A percentile compares a stretch with the other conserved stretches of the same genome.
phyloP scores from a whole-genome alignment of 306 rosid genomes.

The Cicer cuneatum region DNA sequence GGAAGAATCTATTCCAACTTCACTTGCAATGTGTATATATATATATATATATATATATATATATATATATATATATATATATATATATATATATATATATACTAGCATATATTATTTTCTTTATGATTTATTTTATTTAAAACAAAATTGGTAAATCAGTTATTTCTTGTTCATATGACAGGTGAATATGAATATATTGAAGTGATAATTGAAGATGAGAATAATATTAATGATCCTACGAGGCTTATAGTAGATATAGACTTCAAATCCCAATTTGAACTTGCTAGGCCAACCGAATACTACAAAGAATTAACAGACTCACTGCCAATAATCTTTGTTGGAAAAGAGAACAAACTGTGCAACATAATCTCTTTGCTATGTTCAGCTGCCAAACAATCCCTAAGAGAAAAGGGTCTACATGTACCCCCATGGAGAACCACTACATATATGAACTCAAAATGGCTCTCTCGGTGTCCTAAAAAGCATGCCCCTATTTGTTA shows the following conservation, averaged over 20 bases:
- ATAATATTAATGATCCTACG: conserved; percentile 13
- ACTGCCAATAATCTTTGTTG: conserved; percentile 67
- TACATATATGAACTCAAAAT: conserved; percentile 59
- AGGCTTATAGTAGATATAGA: conserved; percentile 78
- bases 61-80: too few species aligned
- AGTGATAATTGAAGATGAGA: conserved; percentile 48
- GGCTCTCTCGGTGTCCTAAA: conserved; percentile 46
- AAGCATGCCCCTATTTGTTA: background rate
- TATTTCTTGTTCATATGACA: conserved; percentile 31
- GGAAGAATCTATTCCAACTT: too few species aligned
- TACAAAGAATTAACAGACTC: conserved; percentile 61
- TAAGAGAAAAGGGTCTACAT: conserved; percentile 71
- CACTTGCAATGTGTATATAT: too few species aligned
- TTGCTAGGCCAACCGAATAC: conserved; percentile 68
- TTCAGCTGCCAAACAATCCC: conserved; percentile 76
- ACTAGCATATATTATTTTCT: too few species aligned
- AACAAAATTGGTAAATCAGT: background rate
- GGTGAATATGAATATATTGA: conserved; percentile 77
- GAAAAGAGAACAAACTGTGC: conserved; percentile 60
- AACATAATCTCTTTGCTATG: conserved; percentile 63
- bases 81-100: too few species aligned
- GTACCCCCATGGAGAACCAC: conserved; percentile 88
- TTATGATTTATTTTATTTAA: too few species aligned
- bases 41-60: too few species aligned
- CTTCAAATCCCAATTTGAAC: conserved; percentile 80